Evolutionary conservation across 2,329 filamentous ascomycete species (phyloP), one percentile per base, ranked within the genome.

Genomic region (Colletotrichum theobromicola): DNA sequence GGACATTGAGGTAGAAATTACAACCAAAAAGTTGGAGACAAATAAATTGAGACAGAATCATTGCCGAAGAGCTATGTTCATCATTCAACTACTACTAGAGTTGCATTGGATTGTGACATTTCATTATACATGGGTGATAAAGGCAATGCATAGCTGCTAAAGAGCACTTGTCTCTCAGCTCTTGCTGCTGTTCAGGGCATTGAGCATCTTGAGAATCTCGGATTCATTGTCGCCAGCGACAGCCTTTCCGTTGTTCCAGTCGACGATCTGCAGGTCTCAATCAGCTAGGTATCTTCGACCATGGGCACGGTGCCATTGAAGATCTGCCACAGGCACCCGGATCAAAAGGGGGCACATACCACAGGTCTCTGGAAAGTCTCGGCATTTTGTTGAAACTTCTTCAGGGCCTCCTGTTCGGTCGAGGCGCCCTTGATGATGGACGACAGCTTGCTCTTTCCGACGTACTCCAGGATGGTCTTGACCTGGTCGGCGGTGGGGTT

Each of bases 161-260:
- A 63, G 26, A 58, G 32, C 42, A 18, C 13, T 15, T 57, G 42
- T 26, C 28, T 50, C 21, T 74, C 55, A 74, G 72, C 46, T 72
- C 62, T 74, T 72, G 32, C 46, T 64, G 15, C 16, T 82, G 75
- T 86, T 86, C 69, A 91, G 83, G 72, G 90, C 87, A 73, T 92
- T 90, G 67, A 98, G 84, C 84, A 98, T 88, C 85, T 94, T 95
- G 81, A 98, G 85, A 75, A 98, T 98, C 86, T 96, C 94, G 18
- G 95, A 98, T 86, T 98, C 93, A 77, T 94, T 93, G 65, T 94
- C 94, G 24, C 95, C 94, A 30, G 91, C 87, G 86, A 94, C 88
- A 61, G 93, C 96, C 83, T 92, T 94, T 77, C 96, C 97, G 83
- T 96, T 96, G 82, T 94, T 95, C 97, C 97, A 98, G 83, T 98